Conservation (phyloP, 225 moss, liverwort and hornwort genomes). For the Straminergon stramineum region DNA sequence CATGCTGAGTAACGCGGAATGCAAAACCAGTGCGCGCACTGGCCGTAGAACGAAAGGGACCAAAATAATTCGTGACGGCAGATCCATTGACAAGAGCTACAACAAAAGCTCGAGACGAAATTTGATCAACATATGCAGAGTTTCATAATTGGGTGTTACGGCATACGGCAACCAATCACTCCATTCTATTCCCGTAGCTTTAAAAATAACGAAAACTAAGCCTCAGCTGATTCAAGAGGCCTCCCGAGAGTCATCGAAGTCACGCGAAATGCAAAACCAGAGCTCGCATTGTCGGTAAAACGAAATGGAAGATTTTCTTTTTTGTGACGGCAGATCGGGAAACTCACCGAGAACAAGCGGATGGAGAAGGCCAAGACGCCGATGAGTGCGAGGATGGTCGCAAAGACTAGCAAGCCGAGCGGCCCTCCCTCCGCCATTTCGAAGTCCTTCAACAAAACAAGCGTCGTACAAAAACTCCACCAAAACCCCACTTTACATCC, state of each 20-base stretch:
- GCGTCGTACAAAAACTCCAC: neutral
- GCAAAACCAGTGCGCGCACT: neutral
- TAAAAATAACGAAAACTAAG: neutral
- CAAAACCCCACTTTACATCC: neutral
- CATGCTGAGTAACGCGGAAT: neutral
- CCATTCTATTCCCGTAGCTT: neutral
- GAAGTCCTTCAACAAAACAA: neutral
- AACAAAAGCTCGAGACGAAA: neutral
- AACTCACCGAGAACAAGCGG: conserved; percentile 88
- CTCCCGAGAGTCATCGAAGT: neutral
- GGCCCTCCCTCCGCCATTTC: conserved; percentile 46
- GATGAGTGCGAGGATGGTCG: conserved; percentile 77
- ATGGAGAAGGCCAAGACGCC: conserved; percentile 99
- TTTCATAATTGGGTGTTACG: neutral
- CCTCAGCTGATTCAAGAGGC: neutral
- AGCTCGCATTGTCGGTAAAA: neutral
- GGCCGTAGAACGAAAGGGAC: neutral
- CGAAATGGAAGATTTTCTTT: neutral
- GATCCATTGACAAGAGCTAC: neutral
- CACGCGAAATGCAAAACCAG: neutral
- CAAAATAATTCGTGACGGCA: neutral
- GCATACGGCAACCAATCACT: neutral
- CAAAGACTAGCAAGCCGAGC: conserved; percentile 66
- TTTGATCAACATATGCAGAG: neutral
- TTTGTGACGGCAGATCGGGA: neutral